phyloP scores from a whole-genome alignment of 768 basidiomycete species.

The Lentinula boryana region DNA sequence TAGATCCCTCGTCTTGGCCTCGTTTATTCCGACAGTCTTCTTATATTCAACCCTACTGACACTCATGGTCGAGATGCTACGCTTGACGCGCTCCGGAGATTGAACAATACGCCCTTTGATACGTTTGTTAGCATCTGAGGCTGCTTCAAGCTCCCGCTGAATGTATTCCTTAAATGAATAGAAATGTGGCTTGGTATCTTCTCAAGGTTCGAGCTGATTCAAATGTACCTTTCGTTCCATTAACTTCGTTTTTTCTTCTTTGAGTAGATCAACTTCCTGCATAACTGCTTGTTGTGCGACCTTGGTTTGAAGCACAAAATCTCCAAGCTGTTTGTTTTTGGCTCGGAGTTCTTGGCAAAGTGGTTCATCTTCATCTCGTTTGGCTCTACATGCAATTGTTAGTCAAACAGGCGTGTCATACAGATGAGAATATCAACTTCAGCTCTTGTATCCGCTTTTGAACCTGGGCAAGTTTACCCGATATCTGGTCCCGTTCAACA shows the following conservation, averaged over 20 bases:
- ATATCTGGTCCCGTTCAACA: constrained; percentile 55
- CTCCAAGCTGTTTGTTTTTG: constrained; percentile 58
- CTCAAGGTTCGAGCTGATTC: not conserved
- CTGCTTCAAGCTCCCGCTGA: constrained; percentile 50
- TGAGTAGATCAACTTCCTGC: constrained; percentile 65
- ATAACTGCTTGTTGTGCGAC: constrained; percentile 53
- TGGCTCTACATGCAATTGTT: constrained; percentile 34
- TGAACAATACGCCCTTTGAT: constrained; percentile 78
- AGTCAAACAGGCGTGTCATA: not conserved
- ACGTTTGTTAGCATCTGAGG: constrained; percentile 56
- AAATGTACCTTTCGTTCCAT: constrained; percentile 55
- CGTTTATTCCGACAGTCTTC: constrained; percentile 53
- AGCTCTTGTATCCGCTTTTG: constrained; percentile 47
- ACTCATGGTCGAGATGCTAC: constrained; percentile 75
- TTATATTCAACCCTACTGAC: constrained; percentile 66
- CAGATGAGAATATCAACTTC: constrained; percentile 37
- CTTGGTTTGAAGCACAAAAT: constrained; percentile 65
- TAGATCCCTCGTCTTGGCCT: constrained; percentile 73
- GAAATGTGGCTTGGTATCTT: not conserved
- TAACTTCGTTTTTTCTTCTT: constrained; percentile 60
- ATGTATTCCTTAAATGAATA: constrained; percentile 45
- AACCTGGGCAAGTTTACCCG: constrained; percentile 40
- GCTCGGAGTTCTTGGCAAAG: constrained; percentile 50
- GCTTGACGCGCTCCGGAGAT: constrained; percentile 85
- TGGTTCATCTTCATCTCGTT: constrained; percentile 66